Evolutionary conservation across 305 asterid species (phyloP).

Genomic region (Fraxinus albicans): DNA sequence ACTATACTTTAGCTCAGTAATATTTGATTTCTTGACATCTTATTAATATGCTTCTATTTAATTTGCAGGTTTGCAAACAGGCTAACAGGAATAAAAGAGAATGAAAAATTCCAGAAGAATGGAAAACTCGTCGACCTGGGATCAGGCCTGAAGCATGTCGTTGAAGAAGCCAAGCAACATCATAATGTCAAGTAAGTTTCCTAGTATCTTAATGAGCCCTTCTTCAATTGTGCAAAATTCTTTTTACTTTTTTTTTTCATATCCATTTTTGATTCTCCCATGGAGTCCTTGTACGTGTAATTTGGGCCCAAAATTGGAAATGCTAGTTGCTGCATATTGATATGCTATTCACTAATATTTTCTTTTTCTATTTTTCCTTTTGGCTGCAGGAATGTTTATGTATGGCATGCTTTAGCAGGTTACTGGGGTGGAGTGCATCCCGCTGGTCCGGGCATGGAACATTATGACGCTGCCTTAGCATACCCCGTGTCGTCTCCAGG

Average conservation of each 20-base stretch:
- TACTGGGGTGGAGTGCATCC: conserved; percentile 89
- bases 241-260: background rate
- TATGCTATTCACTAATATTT: background rate
- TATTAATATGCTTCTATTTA: background rate
- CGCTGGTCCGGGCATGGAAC: conserved; percentile 60
- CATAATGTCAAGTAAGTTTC: conserved; percentile 71
- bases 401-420: conserved; percentile 83
- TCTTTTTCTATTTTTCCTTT: background rate
- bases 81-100: conserved; percentile 88
- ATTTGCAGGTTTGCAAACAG: conserved; percentile 85
- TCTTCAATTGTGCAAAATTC: background rate
- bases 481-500: conserved; percentile 77
- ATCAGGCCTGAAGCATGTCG: conserved; percentile 72
- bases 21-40: background rate
- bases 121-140: conserved; percentile 42
- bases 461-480: conserved; percentile 59
- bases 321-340: background rate
- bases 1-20: background rate
- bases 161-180: conserved; percentile 61
- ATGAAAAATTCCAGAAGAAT: conserved; percentile 71
- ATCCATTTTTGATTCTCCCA: background rate
- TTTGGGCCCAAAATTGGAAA: background rate
- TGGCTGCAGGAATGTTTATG: conserved; percentile 49
- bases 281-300: background rate
- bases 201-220: background rate